Evolutionary conservation across 345 rosid genomes (phyloP), one percentile per base, ranked within the genome.

Genomic region (Populus euphratica): DNA sequence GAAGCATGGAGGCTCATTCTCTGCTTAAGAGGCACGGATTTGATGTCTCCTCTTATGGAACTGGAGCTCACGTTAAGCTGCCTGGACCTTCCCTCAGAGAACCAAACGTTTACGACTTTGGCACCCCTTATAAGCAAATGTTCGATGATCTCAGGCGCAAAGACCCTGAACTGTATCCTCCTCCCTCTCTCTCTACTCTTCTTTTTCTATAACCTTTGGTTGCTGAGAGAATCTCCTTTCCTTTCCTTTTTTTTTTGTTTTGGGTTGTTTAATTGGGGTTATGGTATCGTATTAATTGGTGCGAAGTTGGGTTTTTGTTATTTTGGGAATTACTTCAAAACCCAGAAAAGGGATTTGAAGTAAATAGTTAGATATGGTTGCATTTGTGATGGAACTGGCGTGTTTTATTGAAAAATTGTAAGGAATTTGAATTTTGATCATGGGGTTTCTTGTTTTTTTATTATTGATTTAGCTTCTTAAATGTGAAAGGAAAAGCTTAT

Each of bases 121-220:
- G 99, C 44, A 93, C 98, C 65, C 99, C 98, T 29, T 96, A 96
- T 88, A 91, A 90, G 88, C 91, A 91, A 27, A 96, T 96, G 99
- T 89, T 93, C 74, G 98, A 96, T 3, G 98, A 96, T 62, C 96
- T 96, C 83, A 82, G 97, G 76, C 98, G 97, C 83, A 92, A 96
- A 82, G 99, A 96, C 80, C 93, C 97, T 17, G 98, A 93, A 5
- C 91, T 95, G 99, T 96, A 91, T 87, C 87, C 86, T 82, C 49
- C 54, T 73, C 20, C 7, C 10, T 2, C 59, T 21, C 47, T 38
- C 20, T 68, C 2, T 29, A 29, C 27, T 23, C 68, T 70, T 23
- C 68, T 67, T 8, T 35, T 4, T 4, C 23, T 33, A 25, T 41
- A 41, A 41, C 13, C 44, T 44, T 77, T 62, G 59, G 72, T 68